These are phyloP conservation scores for Boletus insuetus DNA, from an alignment of 768 basidiomycete species.

Conservation along the genomic window DNA sequence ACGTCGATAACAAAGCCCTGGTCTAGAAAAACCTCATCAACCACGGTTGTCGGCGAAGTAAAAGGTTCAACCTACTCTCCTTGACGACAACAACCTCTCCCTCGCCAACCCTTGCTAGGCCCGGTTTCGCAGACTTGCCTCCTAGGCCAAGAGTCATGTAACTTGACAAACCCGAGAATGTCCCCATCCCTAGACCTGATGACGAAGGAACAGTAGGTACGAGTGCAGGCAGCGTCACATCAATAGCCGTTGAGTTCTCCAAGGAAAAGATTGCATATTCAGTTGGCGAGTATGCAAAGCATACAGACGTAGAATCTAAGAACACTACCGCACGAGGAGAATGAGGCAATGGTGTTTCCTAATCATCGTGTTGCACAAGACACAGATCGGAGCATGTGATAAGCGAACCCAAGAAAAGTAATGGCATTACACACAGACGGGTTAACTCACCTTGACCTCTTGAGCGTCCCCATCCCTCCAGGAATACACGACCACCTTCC, in stretches of 20 bases:
- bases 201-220: slow-evolving; percentile 32
- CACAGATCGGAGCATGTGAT: neutral
- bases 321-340: slow-evolving; percentile 86
- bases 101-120: slow-evolving; percentile 51
- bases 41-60: neutral
- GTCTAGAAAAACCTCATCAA: slow-evolving; percentile 39
- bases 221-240: slow-evolving; percentile 48
- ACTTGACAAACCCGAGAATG: slow-evolving; percentile 69
- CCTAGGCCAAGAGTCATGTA: slow-evolving; percentile 86
- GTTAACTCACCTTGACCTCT: slow-evolving; percentile 54
- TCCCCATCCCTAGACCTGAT: slow-evolving; percentile 51
- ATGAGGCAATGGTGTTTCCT: slow-evolving; percentile 86
- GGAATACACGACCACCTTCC: slow-evolving; percentile 79
- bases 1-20: slow-evolving; percentile 63
- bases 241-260: slow-evolving; percentile 52
- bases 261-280: slow-evolving; percentile 66
- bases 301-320: slow-evolving; percentile 54
- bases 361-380: neutral
- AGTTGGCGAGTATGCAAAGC: slow-evolving; percentile 78
- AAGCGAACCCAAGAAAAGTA: neutral
- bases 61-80: slow-evolving; percentile 59
- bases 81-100: slow-evolving; percentile 70
- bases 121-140: slow-evolving; percentile 63
- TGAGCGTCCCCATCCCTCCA: slow-evolving; percentile 86
- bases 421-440: neutral